Conservation (phyloP, 768 basidiomycete species). For the Mycena epipterygia region DNA sequence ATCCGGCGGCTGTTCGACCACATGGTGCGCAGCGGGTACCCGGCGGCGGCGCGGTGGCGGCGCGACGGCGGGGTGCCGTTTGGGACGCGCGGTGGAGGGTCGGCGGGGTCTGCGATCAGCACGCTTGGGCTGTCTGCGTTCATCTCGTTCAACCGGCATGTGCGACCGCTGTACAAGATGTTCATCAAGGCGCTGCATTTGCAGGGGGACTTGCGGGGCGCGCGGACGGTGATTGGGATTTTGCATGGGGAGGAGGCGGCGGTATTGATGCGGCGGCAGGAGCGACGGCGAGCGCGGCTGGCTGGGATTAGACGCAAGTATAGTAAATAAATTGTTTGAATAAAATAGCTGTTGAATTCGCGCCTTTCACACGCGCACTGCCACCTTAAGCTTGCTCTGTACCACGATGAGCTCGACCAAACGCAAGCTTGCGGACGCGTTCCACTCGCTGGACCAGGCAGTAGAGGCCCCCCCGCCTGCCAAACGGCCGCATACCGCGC, state of each 20-base stretch:
- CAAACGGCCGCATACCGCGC: conserved; percentile 61
- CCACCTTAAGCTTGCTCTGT: no score
- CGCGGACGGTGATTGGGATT: conserved; percentile 66
- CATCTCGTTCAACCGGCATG: conserved; percentile 70
- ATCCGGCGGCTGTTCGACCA: conserved; percentile 76
- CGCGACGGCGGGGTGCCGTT: conserved; percentile 58
- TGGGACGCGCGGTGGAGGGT: conserved; percentile 47
- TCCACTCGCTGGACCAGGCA: conserved; percentile 77
- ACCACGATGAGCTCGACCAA: conserved; percentile 55
- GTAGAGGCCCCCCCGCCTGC: conserved; percentile 65
- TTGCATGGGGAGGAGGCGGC: conserved; percentile 59
- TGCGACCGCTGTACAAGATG: conserved; percentile 80
- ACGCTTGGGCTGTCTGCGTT: conserved; percentile 55
- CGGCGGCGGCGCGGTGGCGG: conserved; percentile 51
- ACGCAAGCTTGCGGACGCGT: conserved; percentile 88
- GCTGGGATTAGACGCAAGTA: conserved; percentile 41
- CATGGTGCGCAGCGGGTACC: conserved; percentile 72
- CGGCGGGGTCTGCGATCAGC: conserved; percentile 35
- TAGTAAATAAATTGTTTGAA: no score
- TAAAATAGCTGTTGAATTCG: no score
- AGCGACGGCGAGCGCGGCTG: conserved; percentile 46
- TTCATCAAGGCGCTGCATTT: conserved; percentile 76
- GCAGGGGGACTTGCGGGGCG: conserved; percentile 67
- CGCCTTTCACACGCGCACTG: no score
- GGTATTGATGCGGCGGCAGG: conserved; percentile 48